Evolutionary conservation across 352 stramenopile species (phyloP).

Genomic region (Globisporangium barbulae): DNA sequence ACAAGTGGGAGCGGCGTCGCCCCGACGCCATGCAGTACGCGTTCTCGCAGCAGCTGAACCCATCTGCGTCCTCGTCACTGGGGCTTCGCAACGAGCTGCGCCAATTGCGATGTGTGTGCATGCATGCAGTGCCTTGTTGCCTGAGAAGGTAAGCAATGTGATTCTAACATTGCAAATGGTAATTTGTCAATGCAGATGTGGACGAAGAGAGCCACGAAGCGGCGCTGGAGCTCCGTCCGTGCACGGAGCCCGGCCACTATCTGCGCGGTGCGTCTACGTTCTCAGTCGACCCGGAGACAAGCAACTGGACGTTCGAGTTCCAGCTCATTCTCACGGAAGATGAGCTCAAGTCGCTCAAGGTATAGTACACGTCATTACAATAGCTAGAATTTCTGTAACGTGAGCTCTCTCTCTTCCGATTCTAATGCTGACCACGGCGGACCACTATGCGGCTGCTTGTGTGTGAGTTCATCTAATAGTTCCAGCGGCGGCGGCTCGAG

Average conservation of each 20-base stretch:
- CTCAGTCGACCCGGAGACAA: constrained; percentile 9
- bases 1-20: constrained; percentile 50
- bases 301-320: constrained; percentile 33
- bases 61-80: background rate
- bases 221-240: constrained; percentile 37
- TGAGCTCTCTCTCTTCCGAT: background rate
- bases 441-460: background rate
- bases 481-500: constrained; percentile 46
- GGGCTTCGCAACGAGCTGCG: constrained; percentile 3
- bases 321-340: constrained; percentile 59
- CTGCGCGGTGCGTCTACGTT: constrained; percentile 32
- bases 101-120: background rate
- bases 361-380: constrained; percentile 9
- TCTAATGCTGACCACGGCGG: background rate
- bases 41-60: background rate
- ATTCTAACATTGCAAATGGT: too few species aligned
- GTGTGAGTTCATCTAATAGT: constrained; percentile 19
- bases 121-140: too few species aligned
- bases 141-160: too few species aligned
- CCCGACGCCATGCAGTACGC: constrained; percentile 3
- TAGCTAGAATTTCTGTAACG: too few species aligned
- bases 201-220: constrained; percentile 43
- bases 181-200: constrained; percentile 18
- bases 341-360: constrained; percentile 56
- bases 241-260: constrained; percentile 50